Percentiles rank a stretch among this genome's conserved stretches.
Evolutionary conservation across 371 early-diverging fungal species (phyloP).

Genomic region (Mortierella sp.): DNA sequence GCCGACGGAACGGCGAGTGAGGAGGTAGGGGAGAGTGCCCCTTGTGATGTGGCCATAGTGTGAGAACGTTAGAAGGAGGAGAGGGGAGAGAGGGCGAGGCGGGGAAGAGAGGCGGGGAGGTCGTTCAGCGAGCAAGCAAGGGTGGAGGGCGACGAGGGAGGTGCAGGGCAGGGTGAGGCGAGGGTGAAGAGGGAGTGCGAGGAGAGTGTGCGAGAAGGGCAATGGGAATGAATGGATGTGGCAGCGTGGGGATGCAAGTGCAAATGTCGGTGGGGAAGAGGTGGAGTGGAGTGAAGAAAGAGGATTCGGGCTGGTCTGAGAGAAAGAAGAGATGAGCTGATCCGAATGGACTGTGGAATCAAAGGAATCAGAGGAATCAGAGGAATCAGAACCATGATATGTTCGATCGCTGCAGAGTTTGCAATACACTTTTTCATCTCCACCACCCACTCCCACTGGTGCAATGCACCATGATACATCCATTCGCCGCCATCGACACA

Average conservation of each 20-base stretch:
- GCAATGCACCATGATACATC: no score
- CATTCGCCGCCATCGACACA: no score
- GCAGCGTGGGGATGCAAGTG: constrained; percentile 7
- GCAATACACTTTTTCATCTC: no score
- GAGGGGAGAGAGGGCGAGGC: background rate
- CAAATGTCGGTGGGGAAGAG: no score
- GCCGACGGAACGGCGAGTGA: constrained; percentile 1
- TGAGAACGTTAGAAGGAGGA: background rate
- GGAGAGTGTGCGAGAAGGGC: background rate
- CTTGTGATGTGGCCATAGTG: background rate
- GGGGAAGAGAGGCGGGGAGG: constrained; percentile 1
- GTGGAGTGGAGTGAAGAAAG: background rate
- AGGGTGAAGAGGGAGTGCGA: background rate
- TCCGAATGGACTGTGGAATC: background rate
- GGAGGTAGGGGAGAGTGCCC: constrained; percentile 4
- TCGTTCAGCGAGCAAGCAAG: background rate
- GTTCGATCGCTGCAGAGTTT: no score
- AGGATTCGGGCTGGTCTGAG: no score
- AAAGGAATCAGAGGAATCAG: background rate
- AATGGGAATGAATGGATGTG: background rate
- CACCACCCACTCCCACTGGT: no score
- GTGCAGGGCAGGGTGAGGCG: background rate
- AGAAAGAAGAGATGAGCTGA: background rate
- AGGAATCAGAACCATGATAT: background rate
- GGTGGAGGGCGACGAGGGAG: background rate